phyloP scores from a whole-genome alignment of 495 filamentous ascomycete species.

The Trichoderma gamsii region DNA sequence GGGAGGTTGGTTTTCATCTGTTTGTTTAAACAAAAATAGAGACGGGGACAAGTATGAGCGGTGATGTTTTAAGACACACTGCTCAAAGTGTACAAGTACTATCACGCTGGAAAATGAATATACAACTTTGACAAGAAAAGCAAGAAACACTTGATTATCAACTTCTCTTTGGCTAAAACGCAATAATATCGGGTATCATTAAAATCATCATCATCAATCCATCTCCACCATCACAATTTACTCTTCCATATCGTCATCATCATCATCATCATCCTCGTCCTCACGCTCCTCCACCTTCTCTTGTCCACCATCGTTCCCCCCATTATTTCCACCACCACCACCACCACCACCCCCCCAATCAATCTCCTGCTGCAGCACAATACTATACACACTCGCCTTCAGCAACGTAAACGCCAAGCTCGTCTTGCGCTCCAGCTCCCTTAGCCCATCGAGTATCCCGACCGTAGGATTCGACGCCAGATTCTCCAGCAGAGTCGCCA shows the following conservation, averaged over 20 bases:
- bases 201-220: conserved; percentile 3
- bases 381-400: conserved; percentile 97
- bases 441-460: conserved; percentile 76
- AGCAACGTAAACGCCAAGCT: conserved; percentile 88
- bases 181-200: conserved; percentile 16
- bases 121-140: not conserved
- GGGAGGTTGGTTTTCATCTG: not conserved
- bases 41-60: not conserved
- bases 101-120: not conserved
- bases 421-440: conserved; percentile 88
- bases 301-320: not conserved
- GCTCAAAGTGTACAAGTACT: conserved; percentile 7
- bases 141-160: too few species aligned
- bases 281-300: not conserved
- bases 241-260: not conserved
- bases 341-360: conserved; percentile 47
- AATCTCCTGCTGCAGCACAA: conserved; percentile 96
- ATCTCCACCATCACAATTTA: not conserved
- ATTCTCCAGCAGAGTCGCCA: conserved; percentile 54
- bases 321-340: not conserved
- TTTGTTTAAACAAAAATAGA: not conserved
- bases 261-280: not conserved
- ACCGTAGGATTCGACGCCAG: conserved; percentile 58
- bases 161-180: too few species aligned
- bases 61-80: conserved; percentile 1